A percentile compares a stretch with the other conserved stretches of the same genome.
Conservation (phyloP, 768 basidiomycete species). For the Gautieria morchelliformis region DNA sequence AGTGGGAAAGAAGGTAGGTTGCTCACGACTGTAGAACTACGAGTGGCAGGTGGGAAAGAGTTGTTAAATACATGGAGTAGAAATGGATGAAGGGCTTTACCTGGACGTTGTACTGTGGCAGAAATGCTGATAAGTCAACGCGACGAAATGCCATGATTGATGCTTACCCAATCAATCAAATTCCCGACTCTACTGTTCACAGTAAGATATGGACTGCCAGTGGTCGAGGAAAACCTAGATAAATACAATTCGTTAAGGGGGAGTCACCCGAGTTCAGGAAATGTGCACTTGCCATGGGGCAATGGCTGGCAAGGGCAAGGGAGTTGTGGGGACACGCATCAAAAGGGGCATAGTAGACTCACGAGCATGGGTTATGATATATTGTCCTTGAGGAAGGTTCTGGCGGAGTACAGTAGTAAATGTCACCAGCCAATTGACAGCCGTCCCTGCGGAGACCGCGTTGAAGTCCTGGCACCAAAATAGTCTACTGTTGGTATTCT, state of each 20-base stretch:
- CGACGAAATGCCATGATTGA: background rate
- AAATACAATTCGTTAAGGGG: background rate
- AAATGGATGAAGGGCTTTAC: background rate
- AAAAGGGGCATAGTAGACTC: background rate
- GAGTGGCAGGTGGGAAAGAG: background rate
- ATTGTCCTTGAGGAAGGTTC: slow-evolving; percentile 14
- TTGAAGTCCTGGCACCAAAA: slow-evolving; percentile 10
- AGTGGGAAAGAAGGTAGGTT: background rate
- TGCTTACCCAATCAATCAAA: slow-evolving; percentile 24
- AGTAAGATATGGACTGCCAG: slow-evolving; percentile 21
- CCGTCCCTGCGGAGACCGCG: slow-evolving; percentile 14
- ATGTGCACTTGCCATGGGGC: slow-evolving; percentile 6
- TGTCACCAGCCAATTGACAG: slow-evolving; percentile 15
- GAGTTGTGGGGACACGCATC: background rate
- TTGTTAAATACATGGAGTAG: background rate
- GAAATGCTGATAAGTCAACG: background rate
- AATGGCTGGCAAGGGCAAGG: background rate
- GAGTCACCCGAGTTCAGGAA: no score
- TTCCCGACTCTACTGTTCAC: slow-evolving; percentile 22
- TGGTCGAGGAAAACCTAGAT: slow-evolving; percentile 3
- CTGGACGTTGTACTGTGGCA: slow-evolving; percentile 4
- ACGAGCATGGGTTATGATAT: slow-evolving; percentile 15
- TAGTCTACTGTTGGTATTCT: background rate
- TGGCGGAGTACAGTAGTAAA: slow-evolving; percentile 15
- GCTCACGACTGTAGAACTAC: slow-evolving; percentile 13